phyloP scores from a whole-genome alignment of 2,329 filamentous ascomycete genomes.

The Cladosporium sp. region DNA sequence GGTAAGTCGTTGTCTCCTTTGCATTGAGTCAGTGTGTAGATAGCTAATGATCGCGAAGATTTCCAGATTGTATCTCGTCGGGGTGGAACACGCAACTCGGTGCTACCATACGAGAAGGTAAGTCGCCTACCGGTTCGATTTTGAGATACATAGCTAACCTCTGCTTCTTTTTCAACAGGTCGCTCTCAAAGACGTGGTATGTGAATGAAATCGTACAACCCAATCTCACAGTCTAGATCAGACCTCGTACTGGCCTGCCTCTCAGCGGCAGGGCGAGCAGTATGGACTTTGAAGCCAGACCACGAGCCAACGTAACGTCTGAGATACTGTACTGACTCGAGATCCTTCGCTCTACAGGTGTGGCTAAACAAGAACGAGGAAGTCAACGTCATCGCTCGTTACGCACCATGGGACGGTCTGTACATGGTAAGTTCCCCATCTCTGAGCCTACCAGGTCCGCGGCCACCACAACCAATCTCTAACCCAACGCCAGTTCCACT shows the following conservation, averaged over 20 bases:
- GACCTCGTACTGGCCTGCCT: no score
- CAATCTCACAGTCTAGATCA: no score
- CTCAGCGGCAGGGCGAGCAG: no score
- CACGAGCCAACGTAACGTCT: no score
- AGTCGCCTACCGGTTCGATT: not conserved
- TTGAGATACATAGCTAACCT: not conserved
- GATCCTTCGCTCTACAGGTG: no score
- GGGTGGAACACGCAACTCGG: slow-evolving; percentile 41
- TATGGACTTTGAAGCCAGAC: no score
- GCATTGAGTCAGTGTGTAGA: slow-evolving; percentile 49
- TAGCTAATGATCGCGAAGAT: slow-evolving; percentile 55
- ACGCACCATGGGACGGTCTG: slow-evolving; percentile 55
- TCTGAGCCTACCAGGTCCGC: not conserved
- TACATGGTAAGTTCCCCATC: slow-evolving; percentile 35
- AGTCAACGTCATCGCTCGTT: slow-evolving; percentile 53
- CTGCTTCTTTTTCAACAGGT: slow-evolving; percentile 27
- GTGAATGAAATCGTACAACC: no score
- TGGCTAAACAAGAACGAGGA: slow-evolving; percentile 54
- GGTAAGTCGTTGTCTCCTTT: slow-evolving; percentile 50
- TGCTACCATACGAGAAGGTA: slow-evolving; percentile 52
- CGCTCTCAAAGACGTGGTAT: slow-evolving; percentile 60
- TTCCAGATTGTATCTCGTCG: slow-evolving; percentile 56
- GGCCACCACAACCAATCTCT: not conserved
- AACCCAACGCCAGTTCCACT: slow-evolving; percentile 36
- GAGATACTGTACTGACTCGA: no score